Percentiles rank a stretch among this genome's conserved stretches.
phyloP scores from a whole-genome alignment of 2,329 filamentous ascomycete species.

The Teratosphaeria epicoccoides region DNA sequence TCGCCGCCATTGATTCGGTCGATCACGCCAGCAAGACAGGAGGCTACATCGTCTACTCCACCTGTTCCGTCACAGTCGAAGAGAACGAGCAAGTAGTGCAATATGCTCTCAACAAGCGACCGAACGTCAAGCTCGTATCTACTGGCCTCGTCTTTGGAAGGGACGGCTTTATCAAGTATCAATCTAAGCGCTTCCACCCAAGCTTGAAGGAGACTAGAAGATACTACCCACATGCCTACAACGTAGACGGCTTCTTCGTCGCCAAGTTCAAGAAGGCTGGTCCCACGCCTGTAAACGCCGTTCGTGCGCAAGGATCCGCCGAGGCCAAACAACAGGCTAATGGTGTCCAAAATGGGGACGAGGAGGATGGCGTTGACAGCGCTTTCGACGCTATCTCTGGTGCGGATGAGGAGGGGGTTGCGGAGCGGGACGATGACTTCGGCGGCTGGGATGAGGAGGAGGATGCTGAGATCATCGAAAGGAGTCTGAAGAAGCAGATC shows the following conservation, averaged over 20 bases:
- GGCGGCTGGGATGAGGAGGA: conserved; percentile 43
- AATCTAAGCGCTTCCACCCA: conserved; percentile 83
- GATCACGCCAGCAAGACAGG: conserved; percentile 87
- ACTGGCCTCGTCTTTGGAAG: conserved; percentile 84
- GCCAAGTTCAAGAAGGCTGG: conserved; percentile 93
- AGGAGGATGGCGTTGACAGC: conserved; percentile 48
- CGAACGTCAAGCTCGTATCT: conserved; percentile 87
- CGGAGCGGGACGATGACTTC: conserved; percentile 31
- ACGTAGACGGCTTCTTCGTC: conserved; percentile 97
- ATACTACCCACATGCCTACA: conserved; percentile 85
- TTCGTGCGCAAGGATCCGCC: conserved; percentile 29
- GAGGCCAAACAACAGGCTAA: conserved; percentile 22
- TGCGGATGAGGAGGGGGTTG: conserved; percentile 44
- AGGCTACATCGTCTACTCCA: conserved; percentile 93
- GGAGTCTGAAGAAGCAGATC: conserved; percentile 32
- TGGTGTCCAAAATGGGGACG: conserved; percentile 7
- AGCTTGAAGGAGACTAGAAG: conserved; percentile 72
- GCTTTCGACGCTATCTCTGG: conserved; percentile 38
- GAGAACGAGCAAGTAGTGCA: conserved; percentile 91
- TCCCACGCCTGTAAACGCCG: conserved; percentile 55
- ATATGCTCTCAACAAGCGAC: conserved; percentile 81
- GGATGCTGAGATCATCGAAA: conserved; percentile 38
- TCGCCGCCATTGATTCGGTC: conserved; percentile 88
- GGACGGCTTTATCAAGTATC: conserved; percentile 82
- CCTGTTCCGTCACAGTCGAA: conserved; percentile 87